A percentile compares a stretch with the other conserved stretches of the same genome.
These are phyloP conservation scores for Botrytis tulipae DNA, from an alignment of 2,329 filamentous ascomycete species.

Conservation along the genomic window DNA sequence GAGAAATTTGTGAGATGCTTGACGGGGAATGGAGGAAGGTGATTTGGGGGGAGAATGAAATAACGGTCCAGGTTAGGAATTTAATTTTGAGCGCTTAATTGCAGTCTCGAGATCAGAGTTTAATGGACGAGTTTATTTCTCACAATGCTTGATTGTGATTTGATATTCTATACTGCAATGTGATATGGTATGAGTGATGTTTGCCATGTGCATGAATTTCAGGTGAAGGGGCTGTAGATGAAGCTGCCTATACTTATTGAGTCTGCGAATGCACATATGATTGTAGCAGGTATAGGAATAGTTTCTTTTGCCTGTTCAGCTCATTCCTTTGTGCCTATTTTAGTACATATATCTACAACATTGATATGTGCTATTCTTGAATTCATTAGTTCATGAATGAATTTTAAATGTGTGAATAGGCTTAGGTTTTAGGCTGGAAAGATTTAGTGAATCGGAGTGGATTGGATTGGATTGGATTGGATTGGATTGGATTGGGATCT, in stretches of 20 bases:
- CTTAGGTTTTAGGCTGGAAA: not conserved
- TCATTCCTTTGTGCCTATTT: not conserved
- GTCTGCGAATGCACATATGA: not conserved
- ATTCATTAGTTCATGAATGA: not conserved
- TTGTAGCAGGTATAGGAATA: not conserved
- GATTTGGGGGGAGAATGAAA: not conserved
- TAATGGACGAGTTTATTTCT: slow-evolving; percentile 1
- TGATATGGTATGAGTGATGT: not conserved
- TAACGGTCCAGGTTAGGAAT: not conserved
- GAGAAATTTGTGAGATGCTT: not conserved
- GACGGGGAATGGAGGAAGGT: not conserved
- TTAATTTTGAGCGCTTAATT: slow-evolving; percentile 15
- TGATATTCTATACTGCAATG: not conserved
- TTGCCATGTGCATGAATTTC: not conserved
- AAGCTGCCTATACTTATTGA: not conserved
- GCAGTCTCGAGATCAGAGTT: slow-evolving; percentile 8
- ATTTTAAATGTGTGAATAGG: not conserved
- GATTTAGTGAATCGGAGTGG: no score
- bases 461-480: no score
- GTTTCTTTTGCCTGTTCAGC: not conserved
- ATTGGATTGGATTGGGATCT: not conserved
- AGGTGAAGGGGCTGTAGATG: not conserved
- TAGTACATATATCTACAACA: not conserved
- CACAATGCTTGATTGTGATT: not conserved
- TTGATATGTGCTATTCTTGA: not conserved